Conservation (phyloP, 768 basidiomycete species). For the Lanmaoa pseudosensibilis region DNA sequence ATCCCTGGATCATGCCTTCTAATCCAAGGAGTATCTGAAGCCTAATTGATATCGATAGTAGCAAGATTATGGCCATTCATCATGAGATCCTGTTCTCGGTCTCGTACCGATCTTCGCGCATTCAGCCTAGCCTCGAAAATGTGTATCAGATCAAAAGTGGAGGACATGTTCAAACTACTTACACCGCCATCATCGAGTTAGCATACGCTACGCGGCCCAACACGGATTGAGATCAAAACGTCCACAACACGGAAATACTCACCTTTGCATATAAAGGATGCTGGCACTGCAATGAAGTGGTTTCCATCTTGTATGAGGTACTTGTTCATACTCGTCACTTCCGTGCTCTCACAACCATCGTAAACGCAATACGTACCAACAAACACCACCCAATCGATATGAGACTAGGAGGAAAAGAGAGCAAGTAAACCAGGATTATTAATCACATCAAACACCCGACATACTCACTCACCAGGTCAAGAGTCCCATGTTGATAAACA, state of each 20-base stretch:
- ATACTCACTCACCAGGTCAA: conserved; percentile 9
- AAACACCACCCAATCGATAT: conserved; percentile 10
- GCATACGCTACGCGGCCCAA: conserved; percentile 2
- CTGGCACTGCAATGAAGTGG: not conserved
- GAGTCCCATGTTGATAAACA: conserved; percentile 17
- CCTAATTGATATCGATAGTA: not conserved
- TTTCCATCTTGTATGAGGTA: not conserved
- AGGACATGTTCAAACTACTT: not conserved
- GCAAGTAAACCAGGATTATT: not conserved
- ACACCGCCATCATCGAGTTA: conserved; percentile 20
- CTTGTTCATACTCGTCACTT: not conserved
- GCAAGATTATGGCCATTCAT: not conserved
- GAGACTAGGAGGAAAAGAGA: not conserved
- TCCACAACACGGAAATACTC: not conserved
- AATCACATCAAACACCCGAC: not conserved
- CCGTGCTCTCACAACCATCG: not conserved
- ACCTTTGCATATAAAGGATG: conserved; percentile 8
- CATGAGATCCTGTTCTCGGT: not conserved
- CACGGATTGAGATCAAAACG: not conserved
- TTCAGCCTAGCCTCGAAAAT: conserved; percentile 3
- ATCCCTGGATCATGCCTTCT: not conserved
- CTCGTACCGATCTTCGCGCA: conserved; percentile 6
- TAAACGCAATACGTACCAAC: not conserved
- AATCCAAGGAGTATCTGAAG: too few relatives aligned
- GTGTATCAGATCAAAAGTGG: not conserved